Evolutionary conservation across 208 protist genomes (phyloP), one percentile per base, ranked within the genome.

Genomic region (Lotmaria passim): DNA sequence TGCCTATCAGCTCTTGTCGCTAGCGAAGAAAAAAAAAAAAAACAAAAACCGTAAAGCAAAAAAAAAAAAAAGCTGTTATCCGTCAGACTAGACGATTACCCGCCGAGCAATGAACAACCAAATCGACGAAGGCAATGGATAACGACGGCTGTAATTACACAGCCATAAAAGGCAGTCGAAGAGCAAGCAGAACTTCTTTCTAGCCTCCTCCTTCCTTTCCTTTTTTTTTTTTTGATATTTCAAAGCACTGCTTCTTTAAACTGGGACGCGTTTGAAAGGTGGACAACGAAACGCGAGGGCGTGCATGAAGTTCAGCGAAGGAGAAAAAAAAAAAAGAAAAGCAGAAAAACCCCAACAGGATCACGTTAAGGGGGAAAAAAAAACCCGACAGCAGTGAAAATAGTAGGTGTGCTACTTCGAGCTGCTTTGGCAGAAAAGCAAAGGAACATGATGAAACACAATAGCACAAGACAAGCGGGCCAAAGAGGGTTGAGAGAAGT

Each of bases 321-420:
- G 46, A 6, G 31, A 21, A 41, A 26, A 26, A 28, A 30, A 48
- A 23, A 46, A 17, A 23, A 53, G 30, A 36, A 7, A 38, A 55
- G 31, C 8, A 68, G 55, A 57, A 63, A 21, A 69, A 53, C 15
- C 0, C 52, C 41, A 68, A 48, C 36, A 58, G n/a, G 7, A 39
- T 34, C 7, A 12, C 39, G 47, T 21, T 12, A 51, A 48, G 6
- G 14, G 10, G 15, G 7, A 36, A 36, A 61, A 60, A 55, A 38
- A 41, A 34, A 24, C 36, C 34, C n/a, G 21, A 68, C 33, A 59
- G 46, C 23, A 58, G 38, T 34, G 30, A 58, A 28, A 56, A 62
- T 34, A 34, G 41, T 34, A 34, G 15, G 21, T 12, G 19, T 62
- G 28, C 28, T 11, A 17, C 8, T 31, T 46, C 12, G 33, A 14